Evolutionary conservation across 352 stramenopile genomes (phyloP).

Genomic region (Phytophthora citrophthora): DNA sequence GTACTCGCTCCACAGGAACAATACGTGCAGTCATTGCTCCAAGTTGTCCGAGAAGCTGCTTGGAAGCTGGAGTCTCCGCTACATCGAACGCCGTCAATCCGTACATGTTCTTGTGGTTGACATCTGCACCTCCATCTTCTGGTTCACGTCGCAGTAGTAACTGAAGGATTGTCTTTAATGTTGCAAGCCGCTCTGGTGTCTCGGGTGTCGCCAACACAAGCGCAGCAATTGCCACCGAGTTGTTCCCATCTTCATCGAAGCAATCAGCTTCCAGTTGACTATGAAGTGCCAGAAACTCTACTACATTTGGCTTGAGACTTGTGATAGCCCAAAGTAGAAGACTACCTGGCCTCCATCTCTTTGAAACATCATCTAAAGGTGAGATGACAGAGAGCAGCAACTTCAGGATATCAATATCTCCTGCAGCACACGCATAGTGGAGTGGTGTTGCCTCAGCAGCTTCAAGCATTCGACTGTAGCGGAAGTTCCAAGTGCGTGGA

Average conservation of each 20-base stretch:
- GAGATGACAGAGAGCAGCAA: constrained; percentile 42
- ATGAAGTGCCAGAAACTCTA: constrained; percentile 58
- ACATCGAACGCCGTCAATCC: constrained; percentile 68
- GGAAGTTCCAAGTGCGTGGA: constrained; percentile 60
- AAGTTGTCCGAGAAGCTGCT: constrained; percentile 49
- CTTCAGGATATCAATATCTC: constrained; percentile 68
- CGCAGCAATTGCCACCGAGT: constrained; percentile 57
- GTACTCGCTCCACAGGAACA: constrained; percentile 52
- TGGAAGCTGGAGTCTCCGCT: constrained; percentile 48
- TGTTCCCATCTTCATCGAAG: constrained; percentile 81
- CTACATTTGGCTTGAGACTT: constrained; percentile 40
- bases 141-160: constrained; percentile 35
- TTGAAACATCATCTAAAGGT: constrained; percentile 14
- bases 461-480: constrained; percentile 57
- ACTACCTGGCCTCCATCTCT: constrained; percentile 46
- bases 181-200: constrained; percentile 12
- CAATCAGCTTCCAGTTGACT: constrained; percentile 57
- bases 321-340: constrained; percentile 77
- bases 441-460: constrained; percentile 63
- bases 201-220: constrained; percentile 41
- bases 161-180: constrained; percentile 30
- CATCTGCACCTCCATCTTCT: constrained; percentile 39
- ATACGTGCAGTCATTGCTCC: constrained; percentile 51
- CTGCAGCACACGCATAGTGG: constrained; percentile 67
- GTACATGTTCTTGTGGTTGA: constrained; percentile 80